Evolutionary conservation across 768 basidiomycete species (phyloP).

Genomic region (Trametes cingulata): DNA sequence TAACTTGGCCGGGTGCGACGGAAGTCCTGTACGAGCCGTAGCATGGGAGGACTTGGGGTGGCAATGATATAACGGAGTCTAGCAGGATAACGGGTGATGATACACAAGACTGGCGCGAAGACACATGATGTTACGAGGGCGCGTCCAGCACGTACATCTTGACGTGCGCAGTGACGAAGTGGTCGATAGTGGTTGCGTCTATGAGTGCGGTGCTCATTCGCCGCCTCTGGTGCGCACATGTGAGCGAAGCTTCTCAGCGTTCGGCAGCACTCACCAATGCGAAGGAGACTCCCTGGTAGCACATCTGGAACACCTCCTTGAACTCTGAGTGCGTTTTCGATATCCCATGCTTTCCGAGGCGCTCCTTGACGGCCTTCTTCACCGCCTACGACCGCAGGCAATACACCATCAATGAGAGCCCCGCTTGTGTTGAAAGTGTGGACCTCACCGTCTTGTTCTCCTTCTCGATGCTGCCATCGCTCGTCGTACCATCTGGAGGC

Average conservation of each 20-base stretch:
- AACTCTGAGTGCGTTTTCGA: slow-evolving; percentile 41
- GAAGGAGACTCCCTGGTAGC: slow-evolving; percentile 43
- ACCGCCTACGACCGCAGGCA: slow-evolving; percentile 33
- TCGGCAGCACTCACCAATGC: slow-evolving; percentile 36
- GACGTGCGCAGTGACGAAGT: slow-evolving; percentile 39
- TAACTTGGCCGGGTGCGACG: slow-evolving; percentile 59
- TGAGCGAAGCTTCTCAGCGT: too few relatives aligned
- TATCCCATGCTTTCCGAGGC: slow-evolving; percentile 35
- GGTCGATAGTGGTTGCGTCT: slow-evolving; percentile 31
- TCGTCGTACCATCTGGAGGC: slow-evolving; percentile 36
- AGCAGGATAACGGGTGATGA: neutral
- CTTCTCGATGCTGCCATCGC: slow-evolving; percentile 47
- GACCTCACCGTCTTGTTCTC: slow-evolving; percentile 58
- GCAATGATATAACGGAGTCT: neutral
- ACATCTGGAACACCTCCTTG: slow-evolving; percentile 40
- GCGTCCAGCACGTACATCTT: slow-evolving; percentile 35
- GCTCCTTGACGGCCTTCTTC: slow-evolving; percentile 40
- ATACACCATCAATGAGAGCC: neutral
- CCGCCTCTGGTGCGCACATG: slow-evolving; percentile 29
- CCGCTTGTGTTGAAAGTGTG: neutral
- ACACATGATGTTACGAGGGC: neutral
- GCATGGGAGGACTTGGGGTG: slow-evolving; percentile 42
- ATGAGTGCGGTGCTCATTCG: slow-evolving; percentile 31
- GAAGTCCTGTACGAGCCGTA: slow-evolving; percentile 71
- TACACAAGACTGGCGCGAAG: neutral